Percentiles rank a stretch among this genome's conserved stretches.
Conservation (phyloP, 164 flowering plant species). For the Nymphaea colorata region DNA sequence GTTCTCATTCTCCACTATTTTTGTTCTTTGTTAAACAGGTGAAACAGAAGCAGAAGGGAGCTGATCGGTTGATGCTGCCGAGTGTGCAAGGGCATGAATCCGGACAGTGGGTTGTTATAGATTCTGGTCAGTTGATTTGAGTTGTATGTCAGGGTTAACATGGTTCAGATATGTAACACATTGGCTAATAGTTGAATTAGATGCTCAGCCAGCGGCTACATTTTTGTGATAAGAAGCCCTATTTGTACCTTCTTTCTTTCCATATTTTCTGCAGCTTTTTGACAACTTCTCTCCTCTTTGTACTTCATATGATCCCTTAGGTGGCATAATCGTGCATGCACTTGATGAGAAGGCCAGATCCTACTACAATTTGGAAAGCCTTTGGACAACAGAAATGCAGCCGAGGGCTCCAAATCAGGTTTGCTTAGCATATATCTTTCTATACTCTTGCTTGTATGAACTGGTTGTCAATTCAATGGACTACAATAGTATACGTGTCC, state of each 20-base stretch:
- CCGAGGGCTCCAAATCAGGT: conserved; percentile 36
- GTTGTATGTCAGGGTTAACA: background rate
- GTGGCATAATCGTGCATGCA: conserved; percentile 73
- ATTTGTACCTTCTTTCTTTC: background rate
- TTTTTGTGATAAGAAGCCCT: too few species aligned
- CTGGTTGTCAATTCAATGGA: background rate
- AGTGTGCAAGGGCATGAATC: conserved; percentile 69
- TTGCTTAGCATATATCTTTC: conserved; percentile 5
- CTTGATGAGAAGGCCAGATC: conserved; percentile 88
- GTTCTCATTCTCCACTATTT: too few species aligned
- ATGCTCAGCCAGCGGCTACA: too few species aligned
- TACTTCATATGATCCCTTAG: conserved; percentile 16
- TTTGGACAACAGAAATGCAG: conserved; percentile 31
- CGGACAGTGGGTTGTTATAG: conserved; percentile 88
- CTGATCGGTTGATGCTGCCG: conserved; percentile 42
- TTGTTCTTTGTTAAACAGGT: conserved; percentile 23
- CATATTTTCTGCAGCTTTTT: background rate
- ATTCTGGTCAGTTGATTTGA: conserved; percentile 47
- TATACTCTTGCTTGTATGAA: background rate
- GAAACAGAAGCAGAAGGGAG: conserved; percentile 71
- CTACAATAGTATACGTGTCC: too few species aligned
- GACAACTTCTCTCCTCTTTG: background rate
- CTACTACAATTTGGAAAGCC: conserved; percentile 71
- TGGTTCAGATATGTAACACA: background rate
- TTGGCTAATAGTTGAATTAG: too few species aligned